Base-by-base conservation (phyloP, 2,329 filamentous ascomycete species). In the Simplicillium sp. region DNA sequence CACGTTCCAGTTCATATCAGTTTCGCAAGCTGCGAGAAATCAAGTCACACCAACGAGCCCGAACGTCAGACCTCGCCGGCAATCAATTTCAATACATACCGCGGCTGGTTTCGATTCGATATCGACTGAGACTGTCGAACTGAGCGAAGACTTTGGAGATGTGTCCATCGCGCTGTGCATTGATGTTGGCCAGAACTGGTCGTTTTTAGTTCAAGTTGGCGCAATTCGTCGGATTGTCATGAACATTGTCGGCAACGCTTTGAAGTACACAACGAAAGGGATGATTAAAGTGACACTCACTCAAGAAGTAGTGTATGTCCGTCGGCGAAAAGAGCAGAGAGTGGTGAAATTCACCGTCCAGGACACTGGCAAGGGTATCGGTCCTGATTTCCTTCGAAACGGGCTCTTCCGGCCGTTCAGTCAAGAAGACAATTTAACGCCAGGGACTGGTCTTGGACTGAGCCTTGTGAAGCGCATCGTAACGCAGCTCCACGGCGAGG, bases 341-440 rank as follows among this genome's bases (percentile, higher is more conserved):
- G 17, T 36, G 5, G 38, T 40, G 1, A 29, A 29, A 13, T 14
- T 40, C 14, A 36, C 33, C 11, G 33, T 40, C 13, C 31, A 40
- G 0, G 80, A 84, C 53, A 79, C 77, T 2, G 80, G 80, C 2
- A 73, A 74, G 45, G 80, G 80, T 8, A 84, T 84, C 46, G 75
- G 71, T 0, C 66, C 72, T 29, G 73, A 80, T 16, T 84, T 78
- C 48, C 61, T 81, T 40, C 67, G 72, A 15, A 71, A 72, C 12
- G 68, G 71, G 13, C 58, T 83, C 0, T 84, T 77, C 49, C 73
- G 73, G 0, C 76, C 78, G 0, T 82, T 82, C 45, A 62, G 68
- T 0, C 80, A 84, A 47, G 80, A 84, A 50, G 73, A 81, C 42
- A 64, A 67, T 0, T 58, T 84, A 14, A 69, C 75, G 2, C 69